These are phyloP conservation scores for Spathaspora gorwiae DNA, from an alignment of 805 yeast species.

Conservation along the genomic window DNA sequence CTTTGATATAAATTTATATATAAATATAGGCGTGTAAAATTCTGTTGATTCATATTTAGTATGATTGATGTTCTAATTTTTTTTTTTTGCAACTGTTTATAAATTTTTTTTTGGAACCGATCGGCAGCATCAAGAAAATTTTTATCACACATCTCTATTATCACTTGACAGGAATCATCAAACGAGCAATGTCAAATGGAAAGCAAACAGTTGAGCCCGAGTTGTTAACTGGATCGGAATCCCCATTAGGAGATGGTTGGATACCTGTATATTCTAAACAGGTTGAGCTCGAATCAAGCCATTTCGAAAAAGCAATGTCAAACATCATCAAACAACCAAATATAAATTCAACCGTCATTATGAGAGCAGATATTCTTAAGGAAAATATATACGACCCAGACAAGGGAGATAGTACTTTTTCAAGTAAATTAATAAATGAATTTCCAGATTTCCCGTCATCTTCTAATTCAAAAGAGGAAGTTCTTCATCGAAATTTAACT, in stretches of 20 bases:
- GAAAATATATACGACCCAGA: constrained; percentile 42
- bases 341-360: constrained; percentile 84
- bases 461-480: constrained; percentile 12
- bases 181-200: too few species aligned
- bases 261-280: constrained; percentile 48
- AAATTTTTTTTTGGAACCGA: too few species aligned
- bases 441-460: constrained; percentile 32
- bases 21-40: too few species aligned
- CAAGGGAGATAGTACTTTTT: constrained; percentile 25
- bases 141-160: too few species aligned
- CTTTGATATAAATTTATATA: too few species aligned
- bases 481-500: constrained; percentile 29
- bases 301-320: constrained; percentile 73
- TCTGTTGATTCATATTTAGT: too few species aligned
- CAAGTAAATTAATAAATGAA: constrained; percentile 20
- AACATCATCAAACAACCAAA: constrained; percentile 80
- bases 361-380: constrained; percentile 77
- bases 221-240: constrained; percentile 10
- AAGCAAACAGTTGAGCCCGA: too few species aligned
- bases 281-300: constrained; percentile 47
- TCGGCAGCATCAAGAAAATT: too few species aligned
- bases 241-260: constrained; percentile 60
- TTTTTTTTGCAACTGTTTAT: too few species aligned
- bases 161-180: too few species aligned
- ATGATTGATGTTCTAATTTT: too few species aligned